Evolutionary conservation across 1,284 basidiomycete genomes (phyloP).

Genomic region (Amylostereum chailletii): DNA sequence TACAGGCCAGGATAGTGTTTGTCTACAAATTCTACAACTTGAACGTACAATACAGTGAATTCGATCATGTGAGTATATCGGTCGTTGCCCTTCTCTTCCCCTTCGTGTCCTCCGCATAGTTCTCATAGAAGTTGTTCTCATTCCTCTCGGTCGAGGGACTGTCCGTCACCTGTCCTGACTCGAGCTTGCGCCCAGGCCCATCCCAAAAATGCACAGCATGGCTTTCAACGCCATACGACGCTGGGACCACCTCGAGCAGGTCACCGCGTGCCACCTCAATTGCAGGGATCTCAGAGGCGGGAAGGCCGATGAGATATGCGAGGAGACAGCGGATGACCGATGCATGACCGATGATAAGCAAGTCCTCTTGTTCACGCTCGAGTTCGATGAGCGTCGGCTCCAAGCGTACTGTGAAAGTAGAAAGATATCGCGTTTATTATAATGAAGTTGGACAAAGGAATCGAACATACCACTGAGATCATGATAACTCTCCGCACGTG

Average conservation of each 20-base stretch:
- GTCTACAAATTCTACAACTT: not conserved
- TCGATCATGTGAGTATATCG: too few species aligned
- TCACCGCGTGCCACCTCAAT: slow-evolving; percentile 93
- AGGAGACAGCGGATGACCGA: slow-evolving; percentile 97
- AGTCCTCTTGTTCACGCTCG: slow-evolving; percentile 72
- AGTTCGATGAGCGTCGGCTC: slow-evolving; percentile 82
- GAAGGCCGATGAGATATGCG: slow-evolving; percentile 87
- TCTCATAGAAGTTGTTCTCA: slow-evolving; percentile 76
- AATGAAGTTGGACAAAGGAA: not conserved
- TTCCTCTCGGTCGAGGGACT: slow-evolving; percentile 35
- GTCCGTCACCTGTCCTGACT: slow-evolving; percentile 28
- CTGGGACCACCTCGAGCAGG: slow-evolving; percentile 82
- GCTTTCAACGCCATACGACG: slow-evolving; percentile 83
- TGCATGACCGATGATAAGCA: slow-evolving; percentile 78
- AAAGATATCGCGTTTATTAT: not conserved
- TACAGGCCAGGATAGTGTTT: too few species aligned
- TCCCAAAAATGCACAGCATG: slow-evolving; percentile 93
- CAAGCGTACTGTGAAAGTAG: slow-evolving; percentile 45
- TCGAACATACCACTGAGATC: slow-evolving; percentile 58
- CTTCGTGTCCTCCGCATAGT: slow-evolving; percentile 76
- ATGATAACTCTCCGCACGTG: slow-evolving; percentile 92
- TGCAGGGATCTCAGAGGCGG: slow-evolving; percentile 93
- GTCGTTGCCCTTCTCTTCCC: slow-evolving; percentile 42
- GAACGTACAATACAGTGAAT: not conserved
- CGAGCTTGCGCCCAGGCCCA: slow-evolving; percentile 55